phyloP scores from a whole-genome alignment of 2,329 filamentous ascomycete genomes.

The Elsinoe ampelina region DNA sequence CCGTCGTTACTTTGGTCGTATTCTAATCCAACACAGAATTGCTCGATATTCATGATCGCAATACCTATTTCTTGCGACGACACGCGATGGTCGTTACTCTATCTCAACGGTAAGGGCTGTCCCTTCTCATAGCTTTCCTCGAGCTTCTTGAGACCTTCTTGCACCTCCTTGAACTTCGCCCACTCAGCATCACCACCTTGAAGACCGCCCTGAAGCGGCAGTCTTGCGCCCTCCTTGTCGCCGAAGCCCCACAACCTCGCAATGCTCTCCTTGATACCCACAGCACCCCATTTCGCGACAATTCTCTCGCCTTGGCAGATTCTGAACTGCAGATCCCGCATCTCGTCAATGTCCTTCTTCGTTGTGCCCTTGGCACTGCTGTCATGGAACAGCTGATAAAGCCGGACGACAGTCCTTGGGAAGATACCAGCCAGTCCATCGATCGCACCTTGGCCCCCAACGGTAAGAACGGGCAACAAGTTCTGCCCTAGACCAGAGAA shows the following conservation, averaged over 20 bases:
- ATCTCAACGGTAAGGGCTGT: constrained; percentile 5
- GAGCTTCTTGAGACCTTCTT: constrained; percentile 37
- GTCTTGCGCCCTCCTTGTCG: constrained; percentile 48
- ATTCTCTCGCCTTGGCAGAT: constrained; percentile 54
- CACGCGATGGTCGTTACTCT: constrained; percentile 10
- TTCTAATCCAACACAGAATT: not conserved
- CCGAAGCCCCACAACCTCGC: constrained; percentile 51
- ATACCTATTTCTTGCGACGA: too few species aligned
- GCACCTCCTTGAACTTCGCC: constrained; percentile 42
- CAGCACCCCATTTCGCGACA: constrained; percentile 50
- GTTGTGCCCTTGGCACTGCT: constrained; percentile 32
- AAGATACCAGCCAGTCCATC: constrained; percentile 58
- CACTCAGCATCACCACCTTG: constrained; percentile 50
- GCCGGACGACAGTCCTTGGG: constrained; percentile 50
- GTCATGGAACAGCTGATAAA: constrained; percentile 44
- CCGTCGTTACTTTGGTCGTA: not conserved
- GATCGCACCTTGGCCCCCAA: constrained; percentile 57
- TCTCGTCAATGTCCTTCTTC: constrained; percentile 38
- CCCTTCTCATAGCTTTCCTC: constrained; percentile 28
- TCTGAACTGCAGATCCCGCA: constrained; percentile 49
- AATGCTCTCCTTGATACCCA: constrained; percentile 58
- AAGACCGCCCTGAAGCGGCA: constrained; percentile 51
- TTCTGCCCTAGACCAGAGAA: constrained; percentile 60
- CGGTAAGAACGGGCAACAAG: constrained; percentile 51
- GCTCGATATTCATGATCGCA: not conserved